Conservation (phyloP, 2,329 filamentous ascomycete species). For the Clarireedia paspali region DNA sequence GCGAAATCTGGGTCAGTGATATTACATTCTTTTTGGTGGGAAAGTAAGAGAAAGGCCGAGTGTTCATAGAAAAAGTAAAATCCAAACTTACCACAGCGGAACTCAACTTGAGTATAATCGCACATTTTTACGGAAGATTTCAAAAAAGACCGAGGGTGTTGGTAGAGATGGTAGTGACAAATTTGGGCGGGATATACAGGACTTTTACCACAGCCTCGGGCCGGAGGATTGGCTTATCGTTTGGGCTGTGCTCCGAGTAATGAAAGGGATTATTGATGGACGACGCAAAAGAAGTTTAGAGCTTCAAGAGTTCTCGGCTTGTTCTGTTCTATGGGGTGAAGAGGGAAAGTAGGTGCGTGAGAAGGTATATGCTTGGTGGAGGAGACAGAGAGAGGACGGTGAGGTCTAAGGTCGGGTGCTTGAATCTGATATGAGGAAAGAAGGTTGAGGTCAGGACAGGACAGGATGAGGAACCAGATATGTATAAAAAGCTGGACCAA, state of each 20-base stretch:
- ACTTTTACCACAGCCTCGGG: conserved; percentile 2
- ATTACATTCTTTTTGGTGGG: too few species aligned
- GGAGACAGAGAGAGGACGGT: not conserved
- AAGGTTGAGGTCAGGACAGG: conserved; percentile 9
- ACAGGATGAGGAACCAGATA: conserved; percentile 19
- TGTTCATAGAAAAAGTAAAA: not conserved
- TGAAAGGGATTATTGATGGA: not conserved
- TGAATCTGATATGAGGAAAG: not conserved
- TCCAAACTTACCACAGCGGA: conserved; percentile 34
- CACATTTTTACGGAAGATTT: conserved; percentile 38
- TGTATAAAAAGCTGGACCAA: conserved; percentile 14
- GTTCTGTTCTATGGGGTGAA: too few species aligned
- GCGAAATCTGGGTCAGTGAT: not conserved
- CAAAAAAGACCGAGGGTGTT: not conserved
- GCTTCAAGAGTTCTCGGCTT: too few species aligned
- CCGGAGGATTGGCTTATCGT: not conserved
- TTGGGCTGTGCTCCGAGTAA: not conserved
- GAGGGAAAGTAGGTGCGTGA: not conserved
- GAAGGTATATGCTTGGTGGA: not conserved
- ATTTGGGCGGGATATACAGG: not conserved
- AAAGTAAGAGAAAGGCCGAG: not conserved
- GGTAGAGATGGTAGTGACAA: not conserved
- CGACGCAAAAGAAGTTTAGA: not conserved
- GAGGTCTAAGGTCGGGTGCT: not conserved
- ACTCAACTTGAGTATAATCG: conserved; percentile 52